A percentile compares a stretch with the other conserved stretches of the same genome.
These are phyloP conservation scores for Brachypodium distachyon DNA, from an alignment of 202 grass and related monocot genomes.

Conservation along the genomic window DNA sequence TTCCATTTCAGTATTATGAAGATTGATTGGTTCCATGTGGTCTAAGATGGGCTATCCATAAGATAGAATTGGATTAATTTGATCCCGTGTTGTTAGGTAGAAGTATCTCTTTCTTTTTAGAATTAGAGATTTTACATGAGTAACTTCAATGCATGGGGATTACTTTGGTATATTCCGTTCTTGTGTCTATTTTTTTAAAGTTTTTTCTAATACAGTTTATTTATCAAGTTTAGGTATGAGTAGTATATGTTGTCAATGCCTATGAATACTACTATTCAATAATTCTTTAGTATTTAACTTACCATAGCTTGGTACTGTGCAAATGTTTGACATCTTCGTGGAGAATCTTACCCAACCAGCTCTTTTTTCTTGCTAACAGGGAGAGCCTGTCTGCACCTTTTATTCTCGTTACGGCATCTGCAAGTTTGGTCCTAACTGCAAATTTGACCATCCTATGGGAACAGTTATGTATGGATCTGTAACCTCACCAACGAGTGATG, in stretches of 20 bases:
- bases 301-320: background rate
- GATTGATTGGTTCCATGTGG: background rate
- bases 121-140: background rate
- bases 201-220: background rate
- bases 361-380: slow-evolving; percentile 42
- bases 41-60: background rate
- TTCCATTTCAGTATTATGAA: too few relatives aligned
- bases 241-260: background rate
- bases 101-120: background rate
- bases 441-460: slow-evolving; percentile 77
- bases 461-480: slow-evolving; percentile 36
- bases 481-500: slow-evolving; percentile 26
- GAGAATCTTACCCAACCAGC: background rate
- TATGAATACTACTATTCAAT: background rate
- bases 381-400: slow-evolving; percentile 54
- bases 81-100: background rate
- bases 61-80: background rate
- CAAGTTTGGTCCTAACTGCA: slow-evolving; percentile 87
- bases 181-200: background rate
- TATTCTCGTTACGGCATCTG: slow-evolving; percentile 82
- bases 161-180: background rate
- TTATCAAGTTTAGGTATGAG: background rate
- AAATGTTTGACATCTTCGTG: background rate
- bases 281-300: background rate
- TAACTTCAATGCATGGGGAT: background rate